phyloP scores from a whole-genome alignment of 2,329 filamentous ascomycete genomes.

The Microcyclospora pomicola region DNA sequence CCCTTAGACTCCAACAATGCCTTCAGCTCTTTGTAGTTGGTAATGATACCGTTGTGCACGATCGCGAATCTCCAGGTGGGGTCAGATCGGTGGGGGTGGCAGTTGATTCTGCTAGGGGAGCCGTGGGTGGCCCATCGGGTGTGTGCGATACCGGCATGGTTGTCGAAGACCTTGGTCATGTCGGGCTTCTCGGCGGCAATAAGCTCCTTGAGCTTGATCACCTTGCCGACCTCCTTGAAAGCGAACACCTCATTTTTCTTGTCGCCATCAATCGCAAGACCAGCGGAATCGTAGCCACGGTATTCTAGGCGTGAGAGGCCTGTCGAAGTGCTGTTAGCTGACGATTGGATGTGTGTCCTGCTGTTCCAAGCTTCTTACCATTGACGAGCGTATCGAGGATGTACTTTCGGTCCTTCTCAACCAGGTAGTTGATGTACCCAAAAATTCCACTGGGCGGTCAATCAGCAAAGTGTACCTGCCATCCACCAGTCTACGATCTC shows the following conservation, averaged over 20 bases:
- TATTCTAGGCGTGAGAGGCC: constrained; percentile 94
- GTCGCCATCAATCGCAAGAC: constrained; percentile 89
- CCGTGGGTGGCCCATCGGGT: constrained; percentile 98
- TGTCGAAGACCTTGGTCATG: constrained; percentile 86
- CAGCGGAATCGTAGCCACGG: constrained; percentile 95
- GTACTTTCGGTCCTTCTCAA: constrained; percentile 96
- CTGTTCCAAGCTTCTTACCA: constrained; percentile 43
- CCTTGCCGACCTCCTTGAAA: constrained; percentile 99
- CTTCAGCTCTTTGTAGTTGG: constrained; percentile 99
- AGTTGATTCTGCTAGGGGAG: constrained; percentile 83
- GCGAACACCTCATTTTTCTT: constrained; percentile 97
- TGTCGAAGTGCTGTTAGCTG: constrained; percentile 26
- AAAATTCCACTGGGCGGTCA: constrained; percentile 32
- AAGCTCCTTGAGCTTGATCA: constrained; percentile 87
- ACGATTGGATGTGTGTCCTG: background rate
- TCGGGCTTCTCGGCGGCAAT: constrained; percentile 75
- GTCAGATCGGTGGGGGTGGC: constrained; percentile 97
- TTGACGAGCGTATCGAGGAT: constrained; percentile 94
- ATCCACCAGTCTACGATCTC: too few species aligned
- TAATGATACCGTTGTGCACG: constrained; percentile 99
- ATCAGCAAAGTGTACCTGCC: too few species aligned
- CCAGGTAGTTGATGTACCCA: constrained; percentile 97
- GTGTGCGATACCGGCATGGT: constrained; percentile 96
- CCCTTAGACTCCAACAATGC: constrained; percentile 85
- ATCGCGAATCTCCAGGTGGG: constrained; percentile 90